Conservation (phyloP, 495 filamentous ascomycete species). For the Aspergillus cavernicola region DNA sequence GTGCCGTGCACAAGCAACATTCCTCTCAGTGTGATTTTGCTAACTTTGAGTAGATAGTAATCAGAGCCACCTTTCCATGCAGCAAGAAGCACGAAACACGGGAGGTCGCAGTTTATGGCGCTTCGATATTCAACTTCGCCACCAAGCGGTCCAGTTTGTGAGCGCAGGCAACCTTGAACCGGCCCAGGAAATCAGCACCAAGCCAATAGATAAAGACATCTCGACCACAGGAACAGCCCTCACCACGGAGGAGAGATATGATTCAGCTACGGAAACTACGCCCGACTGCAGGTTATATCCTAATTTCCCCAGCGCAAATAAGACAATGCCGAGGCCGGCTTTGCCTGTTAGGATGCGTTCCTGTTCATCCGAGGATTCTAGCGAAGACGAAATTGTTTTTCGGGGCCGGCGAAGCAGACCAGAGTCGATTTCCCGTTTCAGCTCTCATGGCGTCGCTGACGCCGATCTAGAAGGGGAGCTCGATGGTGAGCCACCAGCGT, state of each 20-base stretch:
- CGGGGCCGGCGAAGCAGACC: constrained; percentile 27
- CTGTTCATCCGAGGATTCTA: constrained; percentile 21
- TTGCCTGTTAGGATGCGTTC: not conserved
- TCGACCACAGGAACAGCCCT: too few relatives aligned
- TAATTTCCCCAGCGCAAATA: not conserved
- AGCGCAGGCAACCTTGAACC: constrained; percentile 62
- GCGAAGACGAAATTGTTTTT: constrained; percentile 46
- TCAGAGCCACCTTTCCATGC: constrained; percentile 52
- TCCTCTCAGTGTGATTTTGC: too few relatives aligned
- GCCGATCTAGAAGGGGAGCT: not conserved
- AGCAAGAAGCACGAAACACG: constrained; percentile 76
- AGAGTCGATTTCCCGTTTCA: not conserved
- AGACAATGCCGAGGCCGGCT: not conserved
- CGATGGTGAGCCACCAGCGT: not conserved
- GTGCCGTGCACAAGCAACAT: too few relatives aligned
- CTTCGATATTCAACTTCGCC: constrained; percentile 37
- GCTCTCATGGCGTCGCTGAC: not conserved
- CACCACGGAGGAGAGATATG: not conserved
- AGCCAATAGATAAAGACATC: not conserved
- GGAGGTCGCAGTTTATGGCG: constrained; percentile 50
- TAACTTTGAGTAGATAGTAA: constrained; percentile 9
- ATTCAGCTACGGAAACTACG: not conserved
- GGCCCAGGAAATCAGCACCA: constrained; percentile 16
- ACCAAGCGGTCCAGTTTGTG: constrained; percentile 68
- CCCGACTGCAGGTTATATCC: not conserved